A percentile compares a stretch with the other conserved stretches of the same genome.
These are phyloP conservation scores for Lactarius deliciosus DNA, from an alignment of 768 basidiomycete genomes.

Conservation along the genomic window DNA sequence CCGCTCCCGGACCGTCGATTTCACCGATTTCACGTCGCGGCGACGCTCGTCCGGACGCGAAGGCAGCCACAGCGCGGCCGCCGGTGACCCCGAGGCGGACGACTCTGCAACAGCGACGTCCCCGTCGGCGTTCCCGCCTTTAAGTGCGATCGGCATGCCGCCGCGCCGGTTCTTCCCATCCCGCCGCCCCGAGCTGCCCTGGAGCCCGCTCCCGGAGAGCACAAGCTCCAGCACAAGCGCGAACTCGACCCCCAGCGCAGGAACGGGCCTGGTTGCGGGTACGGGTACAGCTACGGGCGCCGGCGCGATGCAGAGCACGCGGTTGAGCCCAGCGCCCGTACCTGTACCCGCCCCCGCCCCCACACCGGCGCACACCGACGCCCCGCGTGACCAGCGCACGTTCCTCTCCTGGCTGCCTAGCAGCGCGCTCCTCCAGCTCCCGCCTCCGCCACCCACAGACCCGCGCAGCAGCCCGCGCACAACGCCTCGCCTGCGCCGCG, in stretches of 20 bases:
- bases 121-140: slow-evolving; percentile 2
- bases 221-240: not conserved
- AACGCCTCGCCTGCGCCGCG: slow-evolving; percentile 60
- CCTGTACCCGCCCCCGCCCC: not conserved
- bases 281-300: not conserved
- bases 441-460: slow-evolving; percentile 19
- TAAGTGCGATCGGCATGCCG: slow-evolving; percentile 21
- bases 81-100: slow-evolving; percentile 23
- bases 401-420: slow-evolving; percentile 25
- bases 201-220: slow-evolving; percentile 16
- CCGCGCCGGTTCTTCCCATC: slow-evolving; percentile 25
- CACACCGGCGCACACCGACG: not conserved
- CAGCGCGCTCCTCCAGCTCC: slow-evolving; percentile 10
- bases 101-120: slow-evolving; percentile 5
- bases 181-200: slow-evolving; percentile 27
- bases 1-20: slow-evolving; percentile 58
- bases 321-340: slow-evolving; percentile 10
- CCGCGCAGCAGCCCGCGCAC: slow-evolving; percentile 29
- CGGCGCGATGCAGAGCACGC: not conserved
- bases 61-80: slow-evolving; percentile 22
- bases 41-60: slow-evolving; percentile 53
- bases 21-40: slow-evolving; percentile 68
- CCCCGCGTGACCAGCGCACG: slow-evolving; percentile 12
- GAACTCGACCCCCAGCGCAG: not conserved
- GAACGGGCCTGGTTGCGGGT: not conserved